Evolutionary conservation across 257 asterid genomes (phyloP), one percentile per base, ranked within the genome.

Genomic region (Ophiorrhiza pumila): DNA sequence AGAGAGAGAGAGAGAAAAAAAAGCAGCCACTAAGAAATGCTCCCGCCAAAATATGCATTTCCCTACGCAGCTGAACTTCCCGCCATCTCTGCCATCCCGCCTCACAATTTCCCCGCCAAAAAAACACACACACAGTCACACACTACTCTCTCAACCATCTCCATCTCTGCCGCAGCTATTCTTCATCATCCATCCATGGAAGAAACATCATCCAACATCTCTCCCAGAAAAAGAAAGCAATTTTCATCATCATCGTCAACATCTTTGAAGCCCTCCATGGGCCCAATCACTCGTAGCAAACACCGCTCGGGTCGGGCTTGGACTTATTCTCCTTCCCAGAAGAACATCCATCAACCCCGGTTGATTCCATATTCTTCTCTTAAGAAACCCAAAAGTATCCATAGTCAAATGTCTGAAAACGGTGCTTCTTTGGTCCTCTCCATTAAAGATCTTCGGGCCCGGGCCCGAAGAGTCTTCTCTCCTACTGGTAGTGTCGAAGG

Each of bases 261-360:
- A 4, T 55, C 75, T 18, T 31, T 62, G 11, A 47, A 68, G n/a
- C 80, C 73, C 65, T 17, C 23, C 58, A 34, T 17, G 31, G 85
- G 86, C 55, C 46, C 59, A 37, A 59, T 73, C 25, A 86, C 91
- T 31, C 90, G 93, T 63, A 83, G 86, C 89, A 83, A 74, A 71
- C 43, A 74, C 72, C 78, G 87, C 5, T 87, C 88, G 43, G 87
- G 86, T 27, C 64, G 89, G 43, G 31, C 69, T 55, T 65, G 81
- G 34, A 34, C 60, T 10, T 87, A 75, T 42, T 2, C 64, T n/a
- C 11, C 72, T 4, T 27, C 5, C 0, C 47, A 39, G 11, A 10
- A 0, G 1, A 35, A 32, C 15, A 4, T 34, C 31, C 46, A 65
- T 11, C 66, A 41, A 32, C 14, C 61, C 56, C 71, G 53, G 60